Evolutionary conservation across 768 basidiomycete genomes (phyloP), one percentile per base, ranked within the genome.

Genomic region (Auriculariales sp.): DNA sequence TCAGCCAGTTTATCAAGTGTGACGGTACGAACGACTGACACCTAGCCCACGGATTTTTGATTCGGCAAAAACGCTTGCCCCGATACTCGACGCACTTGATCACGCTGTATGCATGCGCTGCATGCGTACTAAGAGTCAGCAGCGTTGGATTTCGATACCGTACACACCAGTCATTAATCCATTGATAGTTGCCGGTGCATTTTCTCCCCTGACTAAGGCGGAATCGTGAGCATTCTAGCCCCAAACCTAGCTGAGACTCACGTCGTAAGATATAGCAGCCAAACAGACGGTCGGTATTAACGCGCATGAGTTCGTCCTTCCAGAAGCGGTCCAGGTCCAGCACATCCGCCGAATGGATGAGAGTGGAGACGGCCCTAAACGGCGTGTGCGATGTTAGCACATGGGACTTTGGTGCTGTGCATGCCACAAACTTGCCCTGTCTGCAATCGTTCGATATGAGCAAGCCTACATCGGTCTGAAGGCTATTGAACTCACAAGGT

Each of bases 401-500:
- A 25, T 35, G 49, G 35, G 25, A 36, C 28, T 31, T 31, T 33
- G 42, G 28, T 55, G 31, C 48, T 48, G 24, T 55, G 49, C 28
- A 55, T 49, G 25, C 50, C 48, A 10, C n/a, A n/a, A n/a, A n/a
- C n/a, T 2, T 5, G 28, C 17, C 47, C 54, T 4, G 52, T 54
- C 28, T 35, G 30, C 2, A 50, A 22, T 1, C 4, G 24, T 12
- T 34, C 32, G 14, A 15, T 11, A 5, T 29, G 4, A 22, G 48
- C 36, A 53, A 12, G n/a, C n/a, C n/a, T n/a, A 7, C 14, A 15
- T n/a, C 28, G 39, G 14, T 22, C n/a, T 25, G 25, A n/a, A 28
- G 15, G n/a, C 62, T n/a, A n/a, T n/a, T 5, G 55, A 76, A 75
- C 76, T 76, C 10, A 75, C 76, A 46, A 78, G 57, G 56, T 78